Percentiles rank a stretch among this genome's conserved stretches.
These are phyloP conservation scores for Bonia amplexicaulis DNA, from an alignment of 176 grass and related monocot genomes.

Conservation along the genomic window DNA sequence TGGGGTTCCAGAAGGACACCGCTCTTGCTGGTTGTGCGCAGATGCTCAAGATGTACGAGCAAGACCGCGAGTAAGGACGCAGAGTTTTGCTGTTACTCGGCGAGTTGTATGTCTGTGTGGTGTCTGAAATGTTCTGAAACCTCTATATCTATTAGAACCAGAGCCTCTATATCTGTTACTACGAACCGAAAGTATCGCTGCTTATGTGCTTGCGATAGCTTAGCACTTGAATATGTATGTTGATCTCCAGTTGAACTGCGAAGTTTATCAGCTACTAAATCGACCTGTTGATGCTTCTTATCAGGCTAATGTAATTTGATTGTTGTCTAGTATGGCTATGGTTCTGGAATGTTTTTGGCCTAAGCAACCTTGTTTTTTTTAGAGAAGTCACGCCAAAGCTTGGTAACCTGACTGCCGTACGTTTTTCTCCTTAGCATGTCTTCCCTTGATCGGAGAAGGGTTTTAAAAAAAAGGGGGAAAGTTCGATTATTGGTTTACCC, in stretches of 20 bases:
- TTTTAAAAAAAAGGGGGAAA: neutral
- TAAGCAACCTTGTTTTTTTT: neutral
- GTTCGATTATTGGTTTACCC: neutral
- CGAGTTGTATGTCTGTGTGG: neutral
- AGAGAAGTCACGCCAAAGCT: neutral
- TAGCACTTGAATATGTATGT: conserved; percentile 10
- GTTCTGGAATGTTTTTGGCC: neutral
- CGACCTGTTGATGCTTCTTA: neutral
- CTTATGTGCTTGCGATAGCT: neutral
- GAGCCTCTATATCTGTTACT: conserved; percentile 10
- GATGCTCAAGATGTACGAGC: conserved; percentile 72
- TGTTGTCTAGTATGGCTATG: neutral
- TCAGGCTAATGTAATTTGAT: neutral
- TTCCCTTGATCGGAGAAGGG: neutral
- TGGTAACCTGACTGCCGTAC: neutral
- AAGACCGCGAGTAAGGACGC: conserved; percentile 28
- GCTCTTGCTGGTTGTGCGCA: conserved; percentile 41
- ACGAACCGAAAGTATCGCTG: neutral
- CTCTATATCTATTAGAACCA: neutral
- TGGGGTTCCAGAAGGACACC: conserved; percentile 70
- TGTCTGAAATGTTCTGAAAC: conserved; percentile 5
- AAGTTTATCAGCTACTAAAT: neutral
- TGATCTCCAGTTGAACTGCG: neutral
- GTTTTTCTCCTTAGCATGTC: neutral
- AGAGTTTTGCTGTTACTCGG: neutral